A percentile compares a stretch with the other conserved stretches of the same genome.
phyloP scores from a whole-genome alignment of 768 basidiomycete genomes.

The Rhizopogon roseolus region DNA sequence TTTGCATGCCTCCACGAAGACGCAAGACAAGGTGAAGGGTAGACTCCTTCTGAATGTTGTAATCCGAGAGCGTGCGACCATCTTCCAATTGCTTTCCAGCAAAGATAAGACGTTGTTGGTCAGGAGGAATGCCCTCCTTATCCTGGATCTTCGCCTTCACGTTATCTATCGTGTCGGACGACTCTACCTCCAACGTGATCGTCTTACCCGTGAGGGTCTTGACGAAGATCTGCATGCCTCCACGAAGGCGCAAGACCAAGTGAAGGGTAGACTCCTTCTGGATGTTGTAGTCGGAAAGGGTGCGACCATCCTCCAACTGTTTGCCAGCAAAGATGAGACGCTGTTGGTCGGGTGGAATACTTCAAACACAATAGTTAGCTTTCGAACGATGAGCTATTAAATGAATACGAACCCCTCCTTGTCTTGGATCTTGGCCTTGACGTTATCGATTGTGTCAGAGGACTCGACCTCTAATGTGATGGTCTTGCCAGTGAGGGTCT shows the following conservation, averaged over 20 bases:
- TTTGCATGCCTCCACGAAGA: slow-evolving; percentile 89
- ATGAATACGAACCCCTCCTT: slow-evolving; percentile 56
- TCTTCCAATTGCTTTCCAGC: slow-evolving; percentile 93
- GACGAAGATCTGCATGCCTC: slow-evolving; percentile 84
- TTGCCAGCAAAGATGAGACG: slow-evolving; percentile 97
- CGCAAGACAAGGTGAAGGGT: slow-evolving; percentile 73
- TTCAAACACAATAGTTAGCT: slow-evolving; percentile 8
- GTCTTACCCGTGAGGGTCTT: slow-evolving; percentile 88
- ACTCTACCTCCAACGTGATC: slow-evolving; percentile 87
- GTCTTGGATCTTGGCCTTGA: slow-evolving; percentile 84
- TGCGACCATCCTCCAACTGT: slow-evolving; percentile 92
- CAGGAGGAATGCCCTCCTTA: slow-evolving; percentile 86
- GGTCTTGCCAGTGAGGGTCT: slow-evolving; percentile 87
- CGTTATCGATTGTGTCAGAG: slow-evolving; percentile 73
- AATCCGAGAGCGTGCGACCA: slow-evolving; percentile 85
- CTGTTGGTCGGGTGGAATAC: slow-evolving; percentile 86
- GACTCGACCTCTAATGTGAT: slow-evolving; percentile 86
- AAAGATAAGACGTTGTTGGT: slow-evolving; percentile 88
- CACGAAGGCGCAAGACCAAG: slow-evolving; percentile 82
- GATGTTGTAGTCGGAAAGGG: slow-evolving; percentile 86
- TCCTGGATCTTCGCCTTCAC: slow-evolving; percentile 93
- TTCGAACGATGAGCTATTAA: background rate
- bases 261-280: slow-evolving; percentile 96
- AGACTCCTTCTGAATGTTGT: slow-evolving; percentile 89
- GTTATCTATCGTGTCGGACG: slow-evolving; percentile 83